Evolutionary conservation across 495 filamentous ascomycete genomes (phyloP).

Genomic region (Pseudoneurospora amorphoporcata): DNA sequence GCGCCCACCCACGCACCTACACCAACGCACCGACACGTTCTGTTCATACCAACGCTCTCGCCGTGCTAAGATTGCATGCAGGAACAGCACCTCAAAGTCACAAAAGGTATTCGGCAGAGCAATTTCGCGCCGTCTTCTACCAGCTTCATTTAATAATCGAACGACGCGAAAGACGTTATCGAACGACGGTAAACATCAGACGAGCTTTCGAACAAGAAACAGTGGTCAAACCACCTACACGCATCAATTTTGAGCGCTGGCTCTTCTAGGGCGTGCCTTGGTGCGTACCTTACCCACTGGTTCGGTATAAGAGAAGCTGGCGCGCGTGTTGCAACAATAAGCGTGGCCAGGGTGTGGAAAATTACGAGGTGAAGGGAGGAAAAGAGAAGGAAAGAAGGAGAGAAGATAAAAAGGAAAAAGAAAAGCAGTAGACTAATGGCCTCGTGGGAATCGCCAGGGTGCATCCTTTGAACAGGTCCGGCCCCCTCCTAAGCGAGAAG

Average conservation of each 20-base stretch:
- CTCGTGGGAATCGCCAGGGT: background rate
- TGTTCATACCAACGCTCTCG: background rate
- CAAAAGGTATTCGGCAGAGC: background rate
- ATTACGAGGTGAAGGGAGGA: conserved; percentile 3
- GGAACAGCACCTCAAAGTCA: background rate
- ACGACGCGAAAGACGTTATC: background rate
- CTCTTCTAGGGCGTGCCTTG: background rate
- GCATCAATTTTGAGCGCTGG: background rate
- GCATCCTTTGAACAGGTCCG: conserved; percentile 9
- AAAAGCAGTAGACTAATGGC: background rate
- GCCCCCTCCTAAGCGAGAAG: conserved; percentile 6
- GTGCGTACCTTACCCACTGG: background rate
- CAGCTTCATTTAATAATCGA: background rate
- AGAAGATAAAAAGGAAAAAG: background rate
- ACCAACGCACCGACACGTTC: background rate
- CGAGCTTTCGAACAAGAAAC: background rate
- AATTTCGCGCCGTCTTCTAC: background rate
- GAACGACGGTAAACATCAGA: background rate
- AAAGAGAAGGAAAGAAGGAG: background rate
- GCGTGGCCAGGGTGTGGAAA: conserved; percentile 3
- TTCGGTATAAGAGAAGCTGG: background rate
- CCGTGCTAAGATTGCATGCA: background rate
- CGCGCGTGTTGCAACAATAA: background rate
- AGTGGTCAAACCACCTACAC: background rate
- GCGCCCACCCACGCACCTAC: background rate